phyloP scores from a whole-genome alignment of 345 rosid species.

The Durio zibethinus region DNA sequence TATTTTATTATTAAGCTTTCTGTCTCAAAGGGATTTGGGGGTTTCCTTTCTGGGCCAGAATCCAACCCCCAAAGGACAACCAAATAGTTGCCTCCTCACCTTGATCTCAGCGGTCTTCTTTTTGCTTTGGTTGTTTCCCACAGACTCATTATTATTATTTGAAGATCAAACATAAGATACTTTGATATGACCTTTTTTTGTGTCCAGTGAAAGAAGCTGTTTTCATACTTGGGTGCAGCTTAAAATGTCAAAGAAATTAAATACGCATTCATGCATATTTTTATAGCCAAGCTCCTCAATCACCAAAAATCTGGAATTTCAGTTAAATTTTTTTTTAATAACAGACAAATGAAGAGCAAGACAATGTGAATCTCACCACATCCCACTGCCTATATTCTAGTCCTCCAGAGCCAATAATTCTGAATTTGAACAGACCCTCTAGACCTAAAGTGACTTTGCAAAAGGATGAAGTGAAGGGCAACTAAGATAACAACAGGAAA shows the following conservation, averaged over 20 bases:
- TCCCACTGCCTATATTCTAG: constrained; percentile 3
- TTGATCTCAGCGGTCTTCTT: background rate
- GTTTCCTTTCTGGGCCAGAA: too few species aligned
- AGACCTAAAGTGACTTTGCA: background rate
- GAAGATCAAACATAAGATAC: constrained; percentile 5
- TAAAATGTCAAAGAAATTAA: too few species aligned
- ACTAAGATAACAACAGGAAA: background rate
- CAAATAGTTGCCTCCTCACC: background rate
- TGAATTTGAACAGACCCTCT: background rate
- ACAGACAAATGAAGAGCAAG: background rate
- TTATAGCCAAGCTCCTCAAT: background rate
- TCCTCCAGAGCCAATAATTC: background rate
- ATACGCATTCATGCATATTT: background rate
- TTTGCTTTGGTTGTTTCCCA: constrained; percentile 3
- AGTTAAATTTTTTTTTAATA: background rate
- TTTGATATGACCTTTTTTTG: background rate
- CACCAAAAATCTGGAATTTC: background rate
- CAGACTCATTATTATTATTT: constrained; percentile 1
- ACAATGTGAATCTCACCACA: background rate
- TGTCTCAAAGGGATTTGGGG: too few species aligned
- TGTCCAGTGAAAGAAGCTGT: background rate
- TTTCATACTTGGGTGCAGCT: background rate
- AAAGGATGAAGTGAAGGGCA: background rate
- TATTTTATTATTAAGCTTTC: too few species aligned
- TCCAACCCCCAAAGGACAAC: constrained; percentile 34